Evolutionary conservation across 257 asterid species (phyloP).

Genomic region (Mitragyna speciosa): DNA sequence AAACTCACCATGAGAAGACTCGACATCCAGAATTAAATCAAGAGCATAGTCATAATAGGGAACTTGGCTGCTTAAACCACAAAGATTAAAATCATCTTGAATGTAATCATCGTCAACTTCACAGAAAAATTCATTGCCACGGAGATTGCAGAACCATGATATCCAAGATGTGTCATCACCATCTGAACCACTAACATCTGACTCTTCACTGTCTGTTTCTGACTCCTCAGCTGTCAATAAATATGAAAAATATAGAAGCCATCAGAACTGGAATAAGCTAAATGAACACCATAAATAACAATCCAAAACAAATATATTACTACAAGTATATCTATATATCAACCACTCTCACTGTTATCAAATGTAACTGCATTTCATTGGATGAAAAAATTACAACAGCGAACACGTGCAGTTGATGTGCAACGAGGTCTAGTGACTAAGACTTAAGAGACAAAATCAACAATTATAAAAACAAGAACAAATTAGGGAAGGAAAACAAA

Average conservation of each 20-base stretch:
- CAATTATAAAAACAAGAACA: neutral
- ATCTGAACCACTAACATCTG: constrained; percentile 58
- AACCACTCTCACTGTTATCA: neutral
- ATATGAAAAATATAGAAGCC: neutral
- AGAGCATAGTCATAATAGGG: constrained; percentile 60
- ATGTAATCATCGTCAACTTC: constrained; percentile 62
- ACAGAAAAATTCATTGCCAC: constrained; percentile 59
- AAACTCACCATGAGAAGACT: constrained; percentile 55
- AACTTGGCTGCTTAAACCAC: constrained; percentile 56
- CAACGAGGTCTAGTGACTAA: neutral
- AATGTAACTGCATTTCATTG: neutral
- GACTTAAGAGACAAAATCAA: neutral
- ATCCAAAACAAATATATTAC: neutral
- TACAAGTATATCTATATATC: neutral
- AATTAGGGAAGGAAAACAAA: neutral
- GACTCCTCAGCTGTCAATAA: constrained; percentile 44
- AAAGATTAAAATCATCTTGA: constrained; percentile 60
- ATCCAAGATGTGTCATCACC: constrained; percentile 64
- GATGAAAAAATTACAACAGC: neutral
- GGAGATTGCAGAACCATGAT: constrained; percentile 57
- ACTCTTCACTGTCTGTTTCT: constrained; percentile 59
- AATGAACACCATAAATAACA: neutral
- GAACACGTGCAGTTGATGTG: neutral
- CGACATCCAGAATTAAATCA: constrained; percentile 56
- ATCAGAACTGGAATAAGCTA: neutral